Evolutionary conservation across 345 rosid species (phyloP).

Genomic region (Tarenaya hassleriana): DNA sequence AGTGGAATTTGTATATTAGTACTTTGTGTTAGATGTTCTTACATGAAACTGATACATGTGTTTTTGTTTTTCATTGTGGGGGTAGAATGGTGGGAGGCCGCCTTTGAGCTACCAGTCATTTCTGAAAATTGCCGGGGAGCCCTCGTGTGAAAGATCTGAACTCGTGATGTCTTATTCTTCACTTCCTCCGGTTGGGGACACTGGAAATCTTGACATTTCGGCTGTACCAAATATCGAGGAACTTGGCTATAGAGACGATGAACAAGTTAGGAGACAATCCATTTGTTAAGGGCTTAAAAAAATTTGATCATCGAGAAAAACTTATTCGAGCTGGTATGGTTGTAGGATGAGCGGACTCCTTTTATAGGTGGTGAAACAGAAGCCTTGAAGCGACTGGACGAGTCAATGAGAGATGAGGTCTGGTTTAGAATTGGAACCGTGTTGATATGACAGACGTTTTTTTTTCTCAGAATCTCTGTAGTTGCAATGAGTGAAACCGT

Average conservation of each 20-base stretch:
- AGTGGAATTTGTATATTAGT: neutral
- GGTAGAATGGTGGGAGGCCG: conserved; percentile 83
- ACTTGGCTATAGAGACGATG: conserved; percentile 55
- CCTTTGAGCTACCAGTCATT: conserved; percentile 81
- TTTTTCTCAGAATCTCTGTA: too few species aligned
- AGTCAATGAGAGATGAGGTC: conserved; percentile 62
- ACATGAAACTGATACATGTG: neutral
- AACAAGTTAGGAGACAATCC: conserved; percentile 36
- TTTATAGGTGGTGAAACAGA: conserved; percentile 88
- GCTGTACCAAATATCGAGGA: conserved; percentile 61
- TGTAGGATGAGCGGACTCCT: conserved; percentile 59
- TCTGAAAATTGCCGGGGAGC: conserved; percentile 84
- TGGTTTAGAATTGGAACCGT: conserved; percentile 2
- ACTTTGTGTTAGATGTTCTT: neutral
- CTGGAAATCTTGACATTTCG: conserved; percentile 44
- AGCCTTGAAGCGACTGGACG: conserved; percentile 60
- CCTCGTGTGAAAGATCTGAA: conserved; percentile 52
- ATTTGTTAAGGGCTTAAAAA: neutral
- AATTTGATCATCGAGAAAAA: neutral
- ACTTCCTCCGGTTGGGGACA: conserved; percentile 64
- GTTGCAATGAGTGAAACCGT: too few species aligned
- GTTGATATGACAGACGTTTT: too few species aligned
- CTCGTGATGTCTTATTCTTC: conserved; percentile 44
- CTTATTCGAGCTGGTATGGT: conserved; percentile 1
- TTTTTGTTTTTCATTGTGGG: neutral